Percentiles rank a stretch among this genome's conserved stretches.
phyloP scores from a whole-genome alignment of 805 yeast species.

The Zygotorulaspora chibaensis region DNA sequence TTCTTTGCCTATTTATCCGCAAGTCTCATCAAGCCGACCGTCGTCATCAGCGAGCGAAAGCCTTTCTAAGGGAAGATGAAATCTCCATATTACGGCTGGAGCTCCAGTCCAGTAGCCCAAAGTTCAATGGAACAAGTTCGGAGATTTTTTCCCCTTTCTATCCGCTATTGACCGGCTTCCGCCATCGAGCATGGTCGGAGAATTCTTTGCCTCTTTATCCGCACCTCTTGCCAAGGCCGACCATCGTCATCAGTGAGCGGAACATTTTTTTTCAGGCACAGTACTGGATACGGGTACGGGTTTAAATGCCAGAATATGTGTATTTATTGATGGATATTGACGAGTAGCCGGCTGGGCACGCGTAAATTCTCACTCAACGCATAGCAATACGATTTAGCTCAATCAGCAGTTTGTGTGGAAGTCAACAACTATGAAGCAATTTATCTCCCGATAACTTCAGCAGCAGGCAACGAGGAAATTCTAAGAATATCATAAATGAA shows the following conservation, averaged over 20 bases:
- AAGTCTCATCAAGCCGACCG: neutral
- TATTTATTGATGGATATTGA: no score
- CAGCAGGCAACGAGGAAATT: neutral
- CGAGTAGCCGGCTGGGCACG: neutral
- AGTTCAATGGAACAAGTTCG: neutral
- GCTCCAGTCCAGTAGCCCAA: neutral
- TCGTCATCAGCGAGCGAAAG: neutral
- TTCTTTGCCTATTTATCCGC: neutral
- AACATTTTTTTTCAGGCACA: neutral
- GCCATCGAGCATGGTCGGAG: neutral
- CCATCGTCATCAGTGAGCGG: slow-evolving; percentile 1
- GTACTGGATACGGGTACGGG: no score
- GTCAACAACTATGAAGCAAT: neutral
- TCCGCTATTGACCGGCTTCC: no score
- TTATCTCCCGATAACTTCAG: neutral
- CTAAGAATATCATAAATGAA: neutral
- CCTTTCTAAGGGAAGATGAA: neutral
- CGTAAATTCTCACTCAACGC: neutral
- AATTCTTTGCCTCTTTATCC: slow-evolving; percentile 1
- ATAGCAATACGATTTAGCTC: neutral
- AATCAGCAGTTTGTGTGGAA: neutral
- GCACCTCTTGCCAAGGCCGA: neutral
- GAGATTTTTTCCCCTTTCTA: neutral
- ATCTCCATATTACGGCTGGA: neutral
- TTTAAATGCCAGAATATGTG: no score